A percentile compares a stretch with the other conserved stretches of the same genome.
These are phyloP conservation scores for Metschnikowia matae DNA, from an alignment of 805 yeast species.

Conservation along the genomic window DNA sequence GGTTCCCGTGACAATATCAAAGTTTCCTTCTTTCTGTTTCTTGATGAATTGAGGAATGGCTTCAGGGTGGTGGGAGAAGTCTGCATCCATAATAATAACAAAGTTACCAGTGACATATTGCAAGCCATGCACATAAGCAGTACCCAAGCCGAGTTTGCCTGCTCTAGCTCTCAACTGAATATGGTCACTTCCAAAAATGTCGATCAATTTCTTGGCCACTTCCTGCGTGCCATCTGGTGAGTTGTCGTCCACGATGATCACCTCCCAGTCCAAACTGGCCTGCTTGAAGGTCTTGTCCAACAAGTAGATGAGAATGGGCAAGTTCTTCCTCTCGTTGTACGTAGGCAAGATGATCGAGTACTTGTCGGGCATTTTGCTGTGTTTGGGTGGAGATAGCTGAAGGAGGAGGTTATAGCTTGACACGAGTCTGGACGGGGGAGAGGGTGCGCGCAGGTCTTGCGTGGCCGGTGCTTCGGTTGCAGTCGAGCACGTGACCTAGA, in stretches of 20 bases:
- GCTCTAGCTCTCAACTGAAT: slow-evolving; percentile 66
- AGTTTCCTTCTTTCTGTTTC: slow-evolving; percentile 50
- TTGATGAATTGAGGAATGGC: slow-evolving; percentile 73
- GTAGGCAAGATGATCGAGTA: slow-evolving; percentile 76
- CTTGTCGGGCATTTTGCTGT: slow-evolving; percentile 35
- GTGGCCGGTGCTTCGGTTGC: slow-evolving; percentile 1
- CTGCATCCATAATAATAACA: slow-evolving; percentile 82
- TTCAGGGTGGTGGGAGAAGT: slow-evolving; percentile 77
- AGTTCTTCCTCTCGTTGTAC: slow-evolving; percentile 62
- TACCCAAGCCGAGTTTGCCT: slow-evolving; percentile 75
- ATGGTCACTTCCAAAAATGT: slow-evolving; percentile 55
- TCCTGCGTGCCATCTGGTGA: slow-evolving; percentile 83
- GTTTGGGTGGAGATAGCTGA: background rate
- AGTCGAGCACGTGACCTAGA: background rate
- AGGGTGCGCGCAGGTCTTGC: background rate
- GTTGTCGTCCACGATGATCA: slow-evolving; percentile 71
- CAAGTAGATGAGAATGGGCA: slow-evolving; percentile 66
- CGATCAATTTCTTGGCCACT: slow-evolving; percentile 57
- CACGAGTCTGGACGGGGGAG: background rate
- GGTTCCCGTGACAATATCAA: slow-evolving; percentile 56
- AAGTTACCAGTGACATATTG: slow-evolving; percentile 67
- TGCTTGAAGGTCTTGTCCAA: slow-evolving; percentile 63
- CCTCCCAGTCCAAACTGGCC: slow-evolving; percentile 65
- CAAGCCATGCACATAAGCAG: slow-evolving; percentile 77
- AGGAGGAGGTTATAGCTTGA: background rate